Percentiles rank a stretch among this genome's conserved stretches.
Evolutionary conservation across 441 rosid genomes (phyloP).

Genomic region (Populus hybrid): DNA sequence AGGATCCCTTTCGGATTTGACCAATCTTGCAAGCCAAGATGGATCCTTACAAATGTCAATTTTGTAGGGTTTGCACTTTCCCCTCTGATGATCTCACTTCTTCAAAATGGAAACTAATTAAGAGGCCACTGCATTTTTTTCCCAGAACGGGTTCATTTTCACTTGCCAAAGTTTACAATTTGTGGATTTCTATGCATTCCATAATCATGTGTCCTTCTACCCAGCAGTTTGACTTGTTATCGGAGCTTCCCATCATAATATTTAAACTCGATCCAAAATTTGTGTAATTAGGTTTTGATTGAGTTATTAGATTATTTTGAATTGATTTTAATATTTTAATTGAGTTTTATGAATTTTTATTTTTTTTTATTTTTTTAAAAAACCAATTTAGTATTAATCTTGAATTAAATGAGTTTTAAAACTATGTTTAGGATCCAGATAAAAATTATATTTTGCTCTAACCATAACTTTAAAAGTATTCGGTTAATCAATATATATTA

Average conservation of each 20-base stretch:
- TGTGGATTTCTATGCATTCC: not conserved
- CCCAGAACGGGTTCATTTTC: not conserved
- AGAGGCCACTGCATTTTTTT: not conserved
- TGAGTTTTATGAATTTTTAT: accelerated
- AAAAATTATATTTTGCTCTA: no score
- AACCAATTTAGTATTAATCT: accelerated
- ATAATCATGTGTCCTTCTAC: not conserved
- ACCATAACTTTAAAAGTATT: no score
- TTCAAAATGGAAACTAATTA: no score
- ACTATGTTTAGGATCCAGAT: no score
- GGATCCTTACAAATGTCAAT: not conserved
- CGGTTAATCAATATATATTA: no score
- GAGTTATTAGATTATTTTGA: accelerated
- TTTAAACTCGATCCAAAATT: no score
- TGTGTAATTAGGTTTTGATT: no score
- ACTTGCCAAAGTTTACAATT: not conserved
- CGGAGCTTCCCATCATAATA: no score
- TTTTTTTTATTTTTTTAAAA: no score
- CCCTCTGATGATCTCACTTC: not conserved
- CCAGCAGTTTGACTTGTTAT: not conserved
- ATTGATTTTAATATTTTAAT: no score
- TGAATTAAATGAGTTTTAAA: accelerated
- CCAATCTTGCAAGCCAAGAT: not conserved
- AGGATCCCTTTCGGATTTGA: slow-evolving; percentile 5
- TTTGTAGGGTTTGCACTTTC: not conserved